These are phyloP conservation scores for Myochromella boudieri DNA, from an alignment of 768 basidiomycete genomes.

Conservation along the genomic window DNA sequence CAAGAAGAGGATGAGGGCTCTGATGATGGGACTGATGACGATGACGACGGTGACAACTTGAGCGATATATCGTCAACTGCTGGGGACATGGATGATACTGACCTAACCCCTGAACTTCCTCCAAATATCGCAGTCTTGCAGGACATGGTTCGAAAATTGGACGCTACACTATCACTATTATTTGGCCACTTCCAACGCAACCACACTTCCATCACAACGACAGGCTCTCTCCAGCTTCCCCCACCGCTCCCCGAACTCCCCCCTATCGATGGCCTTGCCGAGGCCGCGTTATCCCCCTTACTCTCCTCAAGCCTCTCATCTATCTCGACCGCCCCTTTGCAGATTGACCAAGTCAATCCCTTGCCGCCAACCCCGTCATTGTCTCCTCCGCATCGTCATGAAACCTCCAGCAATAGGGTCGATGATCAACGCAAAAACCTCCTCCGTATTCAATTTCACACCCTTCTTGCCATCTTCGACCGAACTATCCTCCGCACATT, in stretches of 20 bases:
- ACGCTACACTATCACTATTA: slow-evolving; percentile 79
- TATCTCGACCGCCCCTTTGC: slow-evolving; percentile 1
- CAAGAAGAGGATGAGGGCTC: slow-evolving; percentile 66
- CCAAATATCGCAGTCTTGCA: slow-evolving; percentile 68
- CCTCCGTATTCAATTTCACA: slow-evolving; percentile 71
- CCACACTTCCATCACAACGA: slow-evolving; percentile 26
- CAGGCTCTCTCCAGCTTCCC: slow-evolving; percentile 21
- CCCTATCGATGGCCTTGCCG: slow-evolving; percentile 23
- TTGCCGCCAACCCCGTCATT: slow-evolving; percentile 23
- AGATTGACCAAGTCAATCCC: slow-evolving; percentile 19
- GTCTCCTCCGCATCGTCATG: slow-evolving; percentile 10
- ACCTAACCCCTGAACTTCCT: slow-evolving; percentile 38
- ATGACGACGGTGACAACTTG: slow-evolving; percentile 43
- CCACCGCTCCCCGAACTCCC: slow-evolving; percentile 36
- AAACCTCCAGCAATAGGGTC: slow-evolving; percentile 6
- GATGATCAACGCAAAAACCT: slow-evolving; percentile 29
- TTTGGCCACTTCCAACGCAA: slow-evolving; percentile 80
- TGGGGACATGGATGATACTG: slow-evolving; percentile 45
- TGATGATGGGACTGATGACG: slow-evolving; percentile 52
- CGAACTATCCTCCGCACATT: slow-evolving; percentile 92
- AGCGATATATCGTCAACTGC: slow-evolving; percentile 80
- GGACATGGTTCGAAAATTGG: slow-evolving; percentile 91
- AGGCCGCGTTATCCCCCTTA: slow-evolving; percentile 27
- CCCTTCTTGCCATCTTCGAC: slow-evolving; percentile 91
- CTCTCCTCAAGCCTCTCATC: slow-evolving; percentile 19